A percentile compares a stretch with the other conserved stretches of the same genome.
These are phyloP conservation scores for Phanerochaete carnosa DNA, from an alignment of 768 basidiomycete genomes.

Conservation along the genomic window DNA sequence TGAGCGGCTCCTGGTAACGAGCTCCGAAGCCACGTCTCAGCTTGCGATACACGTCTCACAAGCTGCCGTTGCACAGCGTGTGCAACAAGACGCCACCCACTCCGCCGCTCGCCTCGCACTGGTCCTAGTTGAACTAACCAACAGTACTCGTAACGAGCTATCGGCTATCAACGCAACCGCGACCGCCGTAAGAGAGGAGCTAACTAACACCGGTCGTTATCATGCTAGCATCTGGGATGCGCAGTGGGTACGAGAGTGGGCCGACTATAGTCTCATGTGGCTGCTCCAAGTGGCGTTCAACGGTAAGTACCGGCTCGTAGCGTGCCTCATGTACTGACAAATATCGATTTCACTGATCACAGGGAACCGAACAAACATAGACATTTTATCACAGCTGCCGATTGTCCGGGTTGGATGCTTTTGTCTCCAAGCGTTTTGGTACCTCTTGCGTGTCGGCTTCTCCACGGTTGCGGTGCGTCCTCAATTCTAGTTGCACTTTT, in stretches of 20 bases:
- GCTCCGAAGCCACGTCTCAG: constrained; percentile 20
- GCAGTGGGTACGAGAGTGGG: constrained; percentile 12
- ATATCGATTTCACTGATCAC: background rate
- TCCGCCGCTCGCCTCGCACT: constrained; percentile 35
- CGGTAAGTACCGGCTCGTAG: constrained; percentile 12
- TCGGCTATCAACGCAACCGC: constrained; percentile 46
- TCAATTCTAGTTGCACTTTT: background rate
- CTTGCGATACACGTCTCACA: constrained; percentile 30
- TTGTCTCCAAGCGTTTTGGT: constrained; percentile 12
- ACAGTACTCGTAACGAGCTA: constrained; percentile 40
- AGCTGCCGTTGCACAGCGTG: constrained; percentile 28
- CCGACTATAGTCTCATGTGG: constrained; percentile 7
- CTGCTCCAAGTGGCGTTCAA: constrained; percentile 14
- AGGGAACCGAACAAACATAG: constrained; percentile 30
- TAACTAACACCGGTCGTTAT: constrained; percentile 14
- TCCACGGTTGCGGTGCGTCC: constrained; percentile 41
- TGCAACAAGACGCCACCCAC: constrained; percentile 35
- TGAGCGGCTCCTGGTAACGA: background rate
- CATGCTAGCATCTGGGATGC: background rate
- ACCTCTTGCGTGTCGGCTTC: constrained; percentile 26
- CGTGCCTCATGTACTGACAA: background rate
- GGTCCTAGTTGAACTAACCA: constrained; percentile 35
- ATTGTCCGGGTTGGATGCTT: constrained; percentile 24
- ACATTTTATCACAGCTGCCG: constrained; percentile 25
- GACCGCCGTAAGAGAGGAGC: constrained; percentile 27